Percentiles rank a stretch among this genome's conserved stretches.
These are phyloP conservation scores for Fusarium gaditjirri DNA, from an alignment of 2,329 filamentous ascomycete species.

Conservation along the genomic window DNA sequence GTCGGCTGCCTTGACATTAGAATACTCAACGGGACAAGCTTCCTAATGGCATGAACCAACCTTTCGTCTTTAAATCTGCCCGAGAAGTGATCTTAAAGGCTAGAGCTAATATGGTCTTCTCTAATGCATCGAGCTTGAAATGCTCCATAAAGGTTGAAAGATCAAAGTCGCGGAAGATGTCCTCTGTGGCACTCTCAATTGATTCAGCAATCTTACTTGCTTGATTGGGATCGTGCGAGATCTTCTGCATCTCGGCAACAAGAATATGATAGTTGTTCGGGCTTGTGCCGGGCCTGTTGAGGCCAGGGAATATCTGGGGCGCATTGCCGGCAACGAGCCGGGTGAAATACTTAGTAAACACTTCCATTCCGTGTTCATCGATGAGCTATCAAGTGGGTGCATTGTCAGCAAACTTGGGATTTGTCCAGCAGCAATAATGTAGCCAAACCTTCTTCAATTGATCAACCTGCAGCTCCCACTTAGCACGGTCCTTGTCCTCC, in stretches of 20 bases:
- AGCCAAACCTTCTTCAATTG: slow-evolving; percentile 85
- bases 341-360: slow-evolving; percentile 95
- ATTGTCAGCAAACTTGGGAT: slow-evolving; percentile 33
- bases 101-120: slow-evolving; percentile 87
- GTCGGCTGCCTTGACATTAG: slow-evolving; percentile 72
- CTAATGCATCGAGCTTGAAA: slow-evolving; percentile 89
- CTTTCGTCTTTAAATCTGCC: slow-evolving; percentile 87
- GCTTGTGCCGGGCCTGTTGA: slow-evolving; percentile 77
- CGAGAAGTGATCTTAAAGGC: slow-evolving; percentile 88
- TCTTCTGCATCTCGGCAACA: slow-evolving; percentile 85
- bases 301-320: slow-evolving; percentile 85
- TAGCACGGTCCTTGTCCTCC: slow-evolving; percentile 88
- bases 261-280: slow-evolving; percentile 87
- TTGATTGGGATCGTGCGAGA: slow-evolving; percentile 82
- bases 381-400: slow-evolving; percentile 71
- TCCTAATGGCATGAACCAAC: slow-evolving; percentile 58
- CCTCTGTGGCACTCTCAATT: slow-evolving; percentile 88
- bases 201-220: slow-evolving; percentile 92
- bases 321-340: slow-evolving; percentile 93
- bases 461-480: slow-evolving; percentile 92
- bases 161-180: slow-evolving; percentile 96
- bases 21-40: slow-evolving; percentile 48
- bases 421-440: not conserved
- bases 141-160: slow-evolving; percentile 95
- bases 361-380: slow-evolving; percentile 99